Base-by-base conservation (phyloP, 441 rosid species). In the Arabidopsis lyrata region DNA sequence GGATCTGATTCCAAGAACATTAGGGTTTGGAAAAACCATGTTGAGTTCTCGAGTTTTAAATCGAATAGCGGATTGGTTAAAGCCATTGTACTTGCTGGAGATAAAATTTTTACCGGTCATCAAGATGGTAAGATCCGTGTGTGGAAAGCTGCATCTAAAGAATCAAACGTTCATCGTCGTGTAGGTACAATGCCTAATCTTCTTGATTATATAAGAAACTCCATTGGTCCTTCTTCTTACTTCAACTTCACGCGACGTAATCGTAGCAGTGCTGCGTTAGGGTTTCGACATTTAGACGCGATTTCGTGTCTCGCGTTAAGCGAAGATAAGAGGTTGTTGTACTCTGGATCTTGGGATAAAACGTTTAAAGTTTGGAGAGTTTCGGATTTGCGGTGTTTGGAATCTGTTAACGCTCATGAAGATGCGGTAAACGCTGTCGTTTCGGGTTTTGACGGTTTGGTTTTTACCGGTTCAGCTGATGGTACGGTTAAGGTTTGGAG, bases 1-100 rank as follows among this genome's bases (percentile, higher is more conserved):
- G 98, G 98, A 4, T 93, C 98, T 0, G 96, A 88, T 63, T 85
- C 91, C 81, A 93, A 93, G 76, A 93, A 91, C 81, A 90, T 93
- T 3, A 74, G 98, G 48, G 96, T 93, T 14, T 93, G 98, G 98
- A 93, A 84, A 73, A 84, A 84, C 16, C 94, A 86, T 49, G 83
- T 74, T 39, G 97, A 93, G 15, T 91, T 87, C 74, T 83, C 94
- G 0, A 92, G 88, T 42, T 93, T 93, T 70, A 91, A 88, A 81
- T 88, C 93, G 1, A 86, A 87, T 10, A 86, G 90, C 5, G 97
- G 98, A 5, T 72, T 91, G 76, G 97, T 91, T 1, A 91, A 93
- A 63, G 88, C 96, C 0, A 89, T 93, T 11, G 82, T 93, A 8
- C 82, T 93, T 24, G 80, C 88, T 2, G 84, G 86, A 4, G 89